These are phyloP conservation scores for Aspergillus quadricinctus DNA, from an alignment of 2,329 filamentous ascomycete genomes.

Conservation along the genomic window DNA sequence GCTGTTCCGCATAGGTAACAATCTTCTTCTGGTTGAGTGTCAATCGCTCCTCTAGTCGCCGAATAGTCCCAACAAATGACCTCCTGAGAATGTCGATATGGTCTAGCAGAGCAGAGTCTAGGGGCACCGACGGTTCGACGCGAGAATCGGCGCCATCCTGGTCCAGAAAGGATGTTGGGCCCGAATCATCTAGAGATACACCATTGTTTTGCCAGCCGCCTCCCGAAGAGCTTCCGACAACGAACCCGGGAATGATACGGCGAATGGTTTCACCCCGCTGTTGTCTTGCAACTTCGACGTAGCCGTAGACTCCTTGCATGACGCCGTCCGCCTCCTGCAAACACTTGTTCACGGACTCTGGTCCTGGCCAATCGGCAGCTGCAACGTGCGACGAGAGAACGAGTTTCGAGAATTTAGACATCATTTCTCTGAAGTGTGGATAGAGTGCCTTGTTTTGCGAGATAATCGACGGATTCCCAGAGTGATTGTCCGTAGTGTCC, in stretches of 20 bases:
- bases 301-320: conserved; percentile 87
- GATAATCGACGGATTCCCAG: conserved; percentile 97
- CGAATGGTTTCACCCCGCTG: conserved; percentile 91
- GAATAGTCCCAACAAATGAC: conserved; percentile 77
- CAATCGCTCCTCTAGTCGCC: conserved; percentile 81
- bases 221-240: conserved; percentile 75
- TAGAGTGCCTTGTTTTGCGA: conserved; percentile 96
- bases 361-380: conserved; percentile 89
- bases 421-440: conserved; percentile 97
- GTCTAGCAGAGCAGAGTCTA: conserved; percentile 75
- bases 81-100: conserved; percentile 81
- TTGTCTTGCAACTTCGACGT: conserved; percentile 90
- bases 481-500: conserved; percentile 97
- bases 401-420: conserved; percentile 99
- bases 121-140: conserved; percentile 64
- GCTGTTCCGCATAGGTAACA: conserved; percentile 72
- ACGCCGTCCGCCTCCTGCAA: conserved; percentile 97
- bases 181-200: conserved; percentile 59
- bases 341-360: conserved; percentile 92
- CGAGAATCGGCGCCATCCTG: conserved; percentile 74
- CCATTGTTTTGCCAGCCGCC: conserved; percentile 80
- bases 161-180: conserved; percentile 68
- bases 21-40: conserved; percentile 77
- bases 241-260: conserved; percentile 88
- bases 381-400: conserved; percentile 98